Evolutionary conservation across 2,329 filamentous ascomycete species (phyloP).

Genomic region (Verticillium zaregamsianum): DNA sequence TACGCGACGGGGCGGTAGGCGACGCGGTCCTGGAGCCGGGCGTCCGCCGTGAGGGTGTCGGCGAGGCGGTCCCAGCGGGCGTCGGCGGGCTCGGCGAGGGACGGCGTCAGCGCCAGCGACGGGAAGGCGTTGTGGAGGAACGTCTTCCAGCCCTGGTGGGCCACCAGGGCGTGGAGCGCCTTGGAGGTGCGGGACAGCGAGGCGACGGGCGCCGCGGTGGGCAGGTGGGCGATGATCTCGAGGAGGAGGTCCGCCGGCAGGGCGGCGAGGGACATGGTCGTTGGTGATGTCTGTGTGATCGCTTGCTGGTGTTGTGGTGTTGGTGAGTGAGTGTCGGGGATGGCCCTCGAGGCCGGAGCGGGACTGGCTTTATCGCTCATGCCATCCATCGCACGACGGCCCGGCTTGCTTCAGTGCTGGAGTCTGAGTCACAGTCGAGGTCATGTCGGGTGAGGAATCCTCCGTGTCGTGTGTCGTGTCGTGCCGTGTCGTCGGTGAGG

Average conservation of each 20-base stretch:
- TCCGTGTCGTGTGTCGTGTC: too few relatives aligned
- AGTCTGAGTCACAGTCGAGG: too few relatives aligned
- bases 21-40: slow-evolving; percentile 49
- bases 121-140: slow-evolving; percentile 44
- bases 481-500: not conserved
- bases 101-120: slow-evolving; percentile 23
- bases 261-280: slow-evolving; percentile 24
- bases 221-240: slow-evolving; percentile 41
- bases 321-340: not conserved
- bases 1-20: slow-evolving; percentile 24
- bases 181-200: slow-evolving; percentile 34
- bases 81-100: slow-evolving; percentile 7
- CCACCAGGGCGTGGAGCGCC: slow-evolving; percentile 32
- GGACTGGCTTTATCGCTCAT: too few relatives aligned
- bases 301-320: not conserved
- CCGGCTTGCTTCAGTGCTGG: too few relatives aligned
- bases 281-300: not conserved
- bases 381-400: too few relatives aligned
- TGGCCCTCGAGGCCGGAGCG: too few relatives aligned
- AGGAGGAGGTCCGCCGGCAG: slow-evolving; percentile 49
- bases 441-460: too few relatives aligned
- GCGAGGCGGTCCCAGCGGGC: slow-evolving; percentile 34
- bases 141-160: slow-evolving; percentile 40
- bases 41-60: slow-evolving; percentile 43
- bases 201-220: slow-evolving; percentile 44